Percentiles rank a stretch among this genome's conserved stretches.
These are phyloP conservation scores for Aspergillus felis DNA, from an alignment of 2,329 filamentous ascomycete species.

Conservation along the genomic window DNA sequence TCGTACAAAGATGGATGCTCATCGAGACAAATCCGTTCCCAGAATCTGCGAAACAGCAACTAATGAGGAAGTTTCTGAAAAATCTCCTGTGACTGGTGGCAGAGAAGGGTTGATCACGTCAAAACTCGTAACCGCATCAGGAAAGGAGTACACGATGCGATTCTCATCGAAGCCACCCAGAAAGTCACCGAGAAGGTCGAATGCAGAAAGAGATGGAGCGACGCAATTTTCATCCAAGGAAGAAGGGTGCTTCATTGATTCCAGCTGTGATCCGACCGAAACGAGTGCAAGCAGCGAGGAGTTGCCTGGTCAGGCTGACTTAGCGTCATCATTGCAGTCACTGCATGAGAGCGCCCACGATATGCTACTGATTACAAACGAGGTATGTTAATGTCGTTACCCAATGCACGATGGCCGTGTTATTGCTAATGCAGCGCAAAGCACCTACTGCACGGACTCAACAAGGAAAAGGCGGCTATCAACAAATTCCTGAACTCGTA, in stretches of 20 bases:
- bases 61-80: not conserved
- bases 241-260: not conserved
- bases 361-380: conserved; percentile 25
- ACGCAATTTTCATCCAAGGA: not conserved
- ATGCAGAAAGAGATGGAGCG: not conserved
- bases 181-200: not conserved
- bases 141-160: not conserved
- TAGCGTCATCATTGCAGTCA: conserved; percentile 6
- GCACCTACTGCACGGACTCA: conserved; percentile 43
- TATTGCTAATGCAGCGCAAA: conserved; percentile 16
- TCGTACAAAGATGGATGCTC: not conserved
- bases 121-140: not conserved
- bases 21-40: not conserved
- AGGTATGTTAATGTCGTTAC: conserved; percentile 22
- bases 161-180: not conserved
- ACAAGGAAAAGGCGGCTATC: conserved; percentile 45
- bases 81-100: not conserved
- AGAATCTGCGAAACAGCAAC: not conserved
- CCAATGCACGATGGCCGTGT: not conserved
- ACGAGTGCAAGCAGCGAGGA: not conserved
- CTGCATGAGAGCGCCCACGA: conserved; percentile 15
- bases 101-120: not conserved
- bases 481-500: conserved; percentile 44
- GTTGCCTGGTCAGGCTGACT: not conserved
- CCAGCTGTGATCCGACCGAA: not conserved